Conservation (phyloP, 139 green algal genomes). For the Zygnema circumcarinatum region DNA sequence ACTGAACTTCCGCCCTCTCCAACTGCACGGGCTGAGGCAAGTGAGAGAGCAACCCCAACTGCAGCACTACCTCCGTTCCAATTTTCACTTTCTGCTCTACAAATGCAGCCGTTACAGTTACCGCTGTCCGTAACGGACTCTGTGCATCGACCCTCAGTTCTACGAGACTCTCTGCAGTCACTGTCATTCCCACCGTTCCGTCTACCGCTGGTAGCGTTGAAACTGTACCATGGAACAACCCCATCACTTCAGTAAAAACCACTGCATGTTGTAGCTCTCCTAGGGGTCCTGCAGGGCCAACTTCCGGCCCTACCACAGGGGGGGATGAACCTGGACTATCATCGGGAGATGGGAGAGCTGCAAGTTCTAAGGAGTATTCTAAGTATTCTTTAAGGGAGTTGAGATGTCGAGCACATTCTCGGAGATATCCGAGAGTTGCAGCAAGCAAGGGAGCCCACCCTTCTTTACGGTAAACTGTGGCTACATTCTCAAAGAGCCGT, state of each 20-base stretch:
- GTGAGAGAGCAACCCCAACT: constrained; percentile 32
- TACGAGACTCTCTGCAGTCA: neutral
- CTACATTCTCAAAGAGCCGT: constrained; percentile 49
- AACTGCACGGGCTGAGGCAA: constrained; percentile 20
- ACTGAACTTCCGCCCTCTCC: neutral
- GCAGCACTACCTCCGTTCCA: neutral
- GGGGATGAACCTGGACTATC: neutral
- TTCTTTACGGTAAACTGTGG: constrained; percentile 50
- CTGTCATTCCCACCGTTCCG: neutral
- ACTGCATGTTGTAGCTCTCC: neutral
- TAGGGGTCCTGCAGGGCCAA: constrained; percentile 14
- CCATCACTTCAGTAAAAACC: constrained; percentile 16
- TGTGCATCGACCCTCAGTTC: neutral
- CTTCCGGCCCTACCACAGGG: neutral
- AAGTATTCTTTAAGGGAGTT: constrained; percentile 64
- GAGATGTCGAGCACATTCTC: constrained; percentile 68
- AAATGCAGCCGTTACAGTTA: constrained; percentile 31
- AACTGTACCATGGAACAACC: neutral
- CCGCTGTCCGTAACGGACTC: constrained; percentile 26
- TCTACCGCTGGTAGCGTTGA: neutral
- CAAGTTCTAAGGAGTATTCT: constrained; percentile 70
- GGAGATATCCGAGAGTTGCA: constrained; percentile 63
- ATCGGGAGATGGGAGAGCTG: constrained; percentile 46
- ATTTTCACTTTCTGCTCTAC: neutral
- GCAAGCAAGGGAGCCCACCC: constrained; percentile 66